Evolutionary conservation across 805 yeast genomes (phyloP).

Genomic region (Kluyveromyces wickerhamii): DNA sequence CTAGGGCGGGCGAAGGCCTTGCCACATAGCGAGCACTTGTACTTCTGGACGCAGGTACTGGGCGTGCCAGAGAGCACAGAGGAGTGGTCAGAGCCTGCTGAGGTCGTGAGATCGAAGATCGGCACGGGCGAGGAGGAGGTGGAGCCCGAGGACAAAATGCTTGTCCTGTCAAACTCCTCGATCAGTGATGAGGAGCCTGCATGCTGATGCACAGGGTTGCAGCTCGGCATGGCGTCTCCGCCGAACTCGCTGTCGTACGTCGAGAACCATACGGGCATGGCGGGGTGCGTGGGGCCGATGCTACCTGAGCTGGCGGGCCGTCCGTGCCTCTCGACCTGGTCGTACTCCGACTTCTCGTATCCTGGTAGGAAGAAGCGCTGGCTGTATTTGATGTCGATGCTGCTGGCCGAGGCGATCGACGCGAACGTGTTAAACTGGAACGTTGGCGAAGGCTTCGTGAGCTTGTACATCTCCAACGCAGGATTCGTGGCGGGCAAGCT

Average conservation of each 20-base stretch:
- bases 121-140: too few species aligned
- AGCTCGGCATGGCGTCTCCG: neutral
- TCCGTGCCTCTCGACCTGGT: too few species aligned
- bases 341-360: too few species aligned
- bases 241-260: neutral
- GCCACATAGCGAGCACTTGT: conserved; percentile 63
- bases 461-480: conserved; percentile 4
- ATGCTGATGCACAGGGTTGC: neutral
- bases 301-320: too few species aligned
- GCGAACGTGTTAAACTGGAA: neutral
- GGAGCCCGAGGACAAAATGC: too few species aligned
- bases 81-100: too few species aligned
- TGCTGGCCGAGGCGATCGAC: neutral
- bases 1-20: conserved; percentile 84
- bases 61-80: too few species aligned
- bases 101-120: too few species aligned
- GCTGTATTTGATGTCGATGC: too few species aligned
- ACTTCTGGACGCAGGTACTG: too few species aligned
- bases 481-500: conserved; percentile 1
- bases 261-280: neutral
- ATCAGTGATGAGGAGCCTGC: neutral
- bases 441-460: neutral
- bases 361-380: too few species aligned
- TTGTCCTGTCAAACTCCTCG: neutral
- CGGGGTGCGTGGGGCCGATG: neutral